These are phyloP conservation scores for Pneumocystis jirovecii DNA, from an alignment of 1,139 yeast species.

Conservation along the genomic window DNA sequence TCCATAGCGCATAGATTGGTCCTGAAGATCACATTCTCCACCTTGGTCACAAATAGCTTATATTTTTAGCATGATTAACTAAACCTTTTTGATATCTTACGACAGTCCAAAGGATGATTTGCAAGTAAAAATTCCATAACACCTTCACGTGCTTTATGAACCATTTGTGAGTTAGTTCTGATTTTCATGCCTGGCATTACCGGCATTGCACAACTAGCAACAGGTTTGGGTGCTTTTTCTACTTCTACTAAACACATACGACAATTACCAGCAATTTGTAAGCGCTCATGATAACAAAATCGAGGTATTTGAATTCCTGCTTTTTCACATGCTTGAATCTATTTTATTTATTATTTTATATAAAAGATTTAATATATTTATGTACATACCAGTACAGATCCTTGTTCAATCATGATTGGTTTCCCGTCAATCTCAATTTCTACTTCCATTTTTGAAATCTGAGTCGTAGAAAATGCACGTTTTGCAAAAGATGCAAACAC, in stretches of 20 bases:
- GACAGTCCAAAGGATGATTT: constrained; percentile 87
- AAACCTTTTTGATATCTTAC: background rate
- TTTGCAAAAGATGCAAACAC: background rate
- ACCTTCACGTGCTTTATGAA: constrained; percentile 75
- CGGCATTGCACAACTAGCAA: constrained; percentile 86
- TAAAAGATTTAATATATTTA: background rate
- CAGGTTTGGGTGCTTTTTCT: constrained; percentile 79
- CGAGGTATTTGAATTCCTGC: constrained; percentile 83
- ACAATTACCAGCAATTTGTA: constrained; percentile 89
- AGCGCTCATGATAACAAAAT: constrained; percentile 81
- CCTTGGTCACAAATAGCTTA: constrained; percentile 75
- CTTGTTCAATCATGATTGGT: constrained; percentile 66
- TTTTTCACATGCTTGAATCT: constrained; percentile 77
- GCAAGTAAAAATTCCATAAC: constrained; percentile 79
- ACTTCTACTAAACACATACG: constrained; percentile 89
- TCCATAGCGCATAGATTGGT: constrained; percentile 73
- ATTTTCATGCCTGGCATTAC: constrained; percentile 83
- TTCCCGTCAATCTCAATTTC: constrained; percentile 67
- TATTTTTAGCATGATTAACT: background rate
- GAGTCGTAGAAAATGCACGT: constrained; percentile 21
- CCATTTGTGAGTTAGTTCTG: constrained; percentile 64
- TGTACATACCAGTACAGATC: constrained; percentile 44
- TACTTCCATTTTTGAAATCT: constrained; percentile 38
- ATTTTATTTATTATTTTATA: constrained; percentile 18
- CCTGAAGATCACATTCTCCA: constrained; percentile 88